Conservation (phyloP, 805 yeast species). For the Kuraishia borneana region DNA sequence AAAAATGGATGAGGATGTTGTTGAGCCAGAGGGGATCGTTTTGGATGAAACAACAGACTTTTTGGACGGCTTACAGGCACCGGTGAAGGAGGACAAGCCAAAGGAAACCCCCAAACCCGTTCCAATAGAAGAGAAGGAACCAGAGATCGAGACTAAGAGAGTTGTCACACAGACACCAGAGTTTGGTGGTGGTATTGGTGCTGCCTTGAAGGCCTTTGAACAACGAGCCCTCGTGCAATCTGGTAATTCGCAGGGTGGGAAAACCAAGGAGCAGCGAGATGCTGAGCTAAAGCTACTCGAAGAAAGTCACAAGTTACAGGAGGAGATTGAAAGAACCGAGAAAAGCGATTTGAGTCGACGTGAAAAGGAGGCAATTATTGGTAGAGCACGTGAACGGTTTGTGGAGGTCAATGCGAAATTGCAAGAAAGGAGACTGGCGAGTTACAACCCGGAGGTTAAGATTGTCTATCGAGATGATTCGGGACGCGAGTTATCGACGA, state of each 20-base stretch:
- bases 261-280: constrained; percentile 5
- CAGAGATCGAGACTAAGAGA: background rate
- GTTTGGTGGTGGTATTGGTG: constrained; percentile 21
- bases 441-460: constrained; percentile 36
- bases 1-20: constrained; percentile 18
- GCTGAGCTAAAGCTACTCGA: constrained; percentile 2
- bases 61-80: background rate
- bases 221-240: constrained; percentile 3
- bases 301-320: constrained; percentile 4
- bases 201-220: constrained; percentile 21
- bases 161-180: too few species aligned
- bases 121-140: background rate
- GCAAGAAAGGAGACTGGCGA: constrained; percentile 9
- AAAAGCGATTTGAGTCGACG: background rate
- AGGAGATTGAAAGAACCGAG: background rate
- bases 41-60: background rate
- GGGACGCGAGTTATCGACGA: constrained; percentile 48
- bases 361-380: constrained; percentile 2
- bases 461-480: constrained; percentile 52
- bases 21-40: background rate
- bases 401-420: constrained; percentile 3
- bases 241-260: constrained; percentile 4
- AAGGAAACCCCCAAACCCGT: background rate
- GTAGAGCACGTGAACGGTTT: constrained; percentile 1
- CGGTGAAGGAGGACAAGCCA: background rate